Evolutionary conservation across 805 yeast species (phyloP), one percentile per base, ranked within the genome.

Genomic region (Candida maltosa): DNA sequence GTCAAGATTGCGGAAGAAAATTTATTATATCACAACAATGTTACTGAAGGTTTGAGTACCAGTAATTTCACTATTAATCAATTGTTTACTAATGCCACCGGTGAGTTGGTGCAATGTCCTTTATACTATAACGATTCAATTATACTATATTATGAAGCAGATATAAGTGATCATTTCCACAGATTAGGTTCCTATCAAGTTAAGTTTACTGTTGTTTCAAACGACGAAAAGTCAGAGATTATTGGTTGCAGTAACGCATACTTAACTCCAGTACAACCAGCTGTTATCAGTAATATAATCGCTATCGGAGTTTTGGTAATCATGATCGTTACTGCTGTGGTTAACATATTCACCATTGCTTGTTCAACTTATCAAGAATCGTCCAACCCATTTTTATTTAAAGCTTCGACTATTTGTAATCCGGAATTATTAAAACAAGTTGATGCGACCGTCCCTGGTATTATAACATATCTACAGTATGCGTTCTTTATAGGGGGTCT

Each of bases 281-380:
- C 42, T 4, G 21, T 54, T 6, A 54, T 75, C 12, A 54, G 64
- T 4, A 34, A 42, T 6, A 45, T 62, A n/a, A 54, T 75, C 4
- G 51, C 68, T 17, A 47, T 52, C 4, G 69, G 71, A 5, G 57
- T 75, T 5, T 47, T 62, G 1, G 54, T 56, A 11, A 57, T 69
- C 14, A 52, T 75, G 6, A 48, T 70, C 2, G 57, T 60, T 3
- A 52, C 80, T 5, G 62, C 64, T n/a, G 38, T 60, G 3, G 42
- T 73, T 17, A 64, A 75, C 24, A 41, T 61, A 24, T 50, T 71
- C 39, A 58, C 67, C 6, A 56, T 69, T 32, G 72, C 60, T n/a
- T 55, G 48, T 35, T 65, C 83, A 25, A 80, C 84, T 0, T 74
- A 70, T 49, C 79, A 73, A 58, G 87, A 78, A 56, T 58, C 84